phyloP scores from a whole-genome alignment of 768 basidiomycete genomes.

The Lyophyllum semitale region DNA sequence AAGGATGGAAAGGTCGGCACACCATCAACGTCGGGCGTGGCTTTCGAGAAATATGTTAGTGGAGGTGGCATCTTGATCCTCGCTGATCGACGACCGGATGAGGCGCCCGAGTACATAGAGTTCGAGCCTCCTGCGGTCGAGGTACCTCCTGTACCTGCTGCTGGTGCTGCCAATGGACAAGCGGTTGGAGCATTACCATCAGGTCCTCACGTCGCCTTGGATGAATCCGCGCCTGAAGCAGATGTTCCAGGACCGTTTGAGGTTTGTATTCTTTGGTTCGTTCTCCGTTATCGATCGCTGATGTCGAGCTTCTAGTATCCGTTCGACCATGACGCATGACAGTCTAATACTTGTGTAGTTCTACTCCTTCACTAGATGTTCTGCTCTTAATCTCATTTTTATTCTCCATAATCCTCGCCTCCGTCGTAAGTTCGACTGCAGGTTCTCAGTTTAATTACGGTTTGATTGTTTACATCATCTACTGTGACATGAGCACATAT shows the following conservation, averaged over 20 bases:
- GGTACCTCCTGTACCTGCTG: constrained; percentile 26
- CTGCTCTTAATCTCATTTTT: constrained; percentile 1
- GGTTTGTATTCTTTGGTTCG: constrained; percentile 46
- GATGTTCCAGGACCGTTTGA: constrained; percentile 82
- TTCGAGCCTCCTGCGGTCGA: constrained; percentile 40
- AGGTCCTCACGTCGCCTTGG: constrained; percentile 66
- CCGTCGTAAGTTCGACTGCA: not conserved
- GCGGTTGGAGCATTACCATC: constrained; percentile 31
- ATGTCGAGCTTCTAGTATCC: constrained; percentile 57
- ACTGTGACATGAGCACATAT: constrained; percentile 7
- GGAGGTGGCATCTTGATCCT: constrained; percentile 90
- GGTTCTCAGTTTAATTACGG: not conserved
- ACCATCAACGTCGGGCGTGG: constrained; percentile 28
- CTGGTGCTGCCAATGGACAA: constrained; percentile 29
- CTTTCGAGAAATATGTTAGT: constrained; percentile 66
- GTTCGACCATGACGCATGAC: constrained; percentile 67
- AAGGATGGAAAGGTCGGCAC: constrained; percentile 34
- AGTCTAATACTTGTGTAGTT: constrained; percentile 3
- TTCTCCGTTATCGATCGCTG: not conserved
- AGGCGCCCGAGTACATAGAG: constrained; percentile 75
- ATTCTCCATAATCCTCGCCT: not conserved
- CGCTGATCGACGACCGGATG: constrained; percentile 69
- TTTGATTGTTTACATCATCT: not conserved
- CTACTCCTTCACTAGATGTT: not conserved
- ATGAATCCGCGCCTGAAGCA: constrained; percentile 71